phyloP scores from a whole-genome alignment of 225 moss, liverwort and hornwort genomes.

The Sphagnum tenellum region DNA sequence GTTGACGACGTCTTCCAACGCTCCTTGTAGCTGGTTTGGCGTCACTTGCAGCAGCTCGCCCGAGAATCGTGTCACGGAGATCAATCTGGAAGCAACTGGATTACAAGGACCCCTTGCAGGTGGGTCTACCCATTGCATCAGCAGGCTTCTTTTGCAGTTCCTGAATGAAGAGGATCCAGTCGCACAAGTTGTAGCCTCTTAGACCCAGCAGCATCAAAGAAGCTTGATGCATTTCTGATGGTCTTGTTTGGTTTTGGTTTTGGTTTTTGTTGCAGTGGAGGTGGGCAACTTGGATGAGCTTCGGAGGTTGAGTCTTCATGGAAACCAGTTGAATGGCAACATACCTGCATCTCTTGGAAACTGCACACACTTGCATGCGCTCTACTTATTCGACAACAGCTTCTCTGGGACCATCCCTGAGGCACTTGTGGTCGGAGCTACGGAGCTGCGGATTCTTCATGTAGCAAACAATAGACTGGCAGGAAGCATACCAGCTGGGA shows the following conservation, averaged over 20 bases:
- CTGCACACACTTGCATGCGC: constrained; percentile 42
- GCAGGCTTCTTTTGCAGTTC: not conserved
- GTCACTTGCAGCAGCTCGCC: constrained; percentile 16
- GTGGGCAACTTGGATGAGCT: constrained; percentile 60
- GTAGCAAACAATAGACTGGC: constrained; percentile 47
- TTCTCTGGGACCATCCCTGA: constrained; percentile 54
- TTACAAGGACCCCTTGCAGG: constrained; percentile 58
- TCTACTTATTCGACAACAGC: constrained; percentile 64
- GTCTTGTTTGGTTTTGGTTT: too few species aligned
- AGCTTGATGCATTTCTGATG: too few species aligned
- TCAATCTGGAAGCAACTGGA: constrained; percentile 26
- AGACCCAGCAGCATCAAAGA: too few species aligned
- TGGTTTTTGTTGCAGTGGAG: constrained; percentile 26
- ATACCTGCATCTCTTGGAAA: constrained; percentile 61
- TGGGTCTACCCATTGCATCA: not conserved
- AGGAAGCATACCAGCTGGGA: constrained; percentile 51
- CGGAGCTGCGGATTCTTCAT: constrained; percentile 36
- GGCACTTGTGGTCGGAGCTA: constrained; percentile 37
- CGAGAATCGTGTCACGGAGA: constrained; percentile 26
- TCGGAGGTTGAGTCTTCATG: constrained; percentile 61
- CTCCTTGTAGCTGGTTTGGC: constrained; percentile 53
- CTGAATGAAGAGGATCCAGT: too few species aligned
- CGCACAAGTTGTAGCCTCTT: too few species aligned
- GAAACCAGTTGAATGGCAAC: constrained; percentile 60
- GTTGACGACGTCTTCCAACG: constrained; percentile 15